Evolutionary conservation across 2,329 filamentous ascomycete genomes (phyloP).

Genomic region (Fusarium chaquense): DNA sequence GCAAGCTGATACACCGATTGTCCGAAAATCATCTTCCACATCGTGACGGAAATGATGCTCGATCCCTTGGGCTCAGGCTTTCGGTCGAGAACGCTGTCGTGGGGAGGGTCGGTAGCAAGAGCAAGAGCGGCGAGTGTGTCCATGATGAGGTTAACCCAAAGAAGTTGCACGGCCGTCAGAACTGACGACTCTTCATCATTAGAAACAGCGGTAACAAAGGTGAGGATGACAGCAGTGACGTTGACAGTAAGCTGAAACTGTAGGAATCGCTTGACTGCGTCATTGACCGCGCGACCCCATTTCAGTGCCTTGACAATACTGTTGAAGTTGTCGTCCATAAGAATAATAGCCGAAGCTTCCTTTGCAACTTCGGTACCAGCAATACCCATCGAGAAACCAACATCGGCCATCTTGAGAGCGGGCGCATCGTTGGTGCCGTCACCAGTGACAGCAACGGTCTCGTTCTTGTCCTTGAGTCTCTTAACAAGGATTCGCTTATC

Average conservation of each 20-base stretch:
- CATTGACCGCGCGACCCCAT: conserved; percentile 83
- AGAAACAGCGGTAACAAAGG: conserved; percentile 87
- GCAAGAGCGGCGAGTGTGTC: conserved; percentile 92
- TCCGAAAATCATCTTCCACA: conserved; percentile 99
- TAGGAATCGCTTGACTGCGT: conserved; percentile 81
- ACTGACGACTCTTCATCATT: conserved; percentile 78
- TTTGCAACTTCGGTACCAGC: conserved; percentile 86
- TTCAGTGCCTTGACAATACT: conserved; percentile 88
- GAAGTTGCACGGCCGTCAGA: conserved; percentile 87
- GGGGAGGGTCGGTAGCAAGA: conserved; percentile 90
- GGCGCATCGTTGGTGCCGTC: conserved; percentile 88
- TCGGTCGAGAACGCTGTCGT: conserved; percentile 81
- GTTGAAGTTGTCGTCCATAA: conserved; percentile 89
- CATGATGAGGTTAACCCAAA: conserved; percentile 99
- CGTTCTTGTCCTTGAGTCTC: conserved; percentile 76
- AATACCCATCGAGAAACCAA: conserved; percentile 89
- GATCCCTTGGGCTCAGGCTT: conserved; percentile 72
- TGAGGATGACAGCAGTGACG: conserved; percentile 87
- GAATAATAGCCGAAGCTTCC: conserved; percentile 85
- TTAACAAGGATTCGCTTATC: conserved; percentile 81
- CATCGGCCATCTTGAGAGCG: conserved; percentile 82
- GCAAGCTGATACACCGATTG: conserved; percentile 91
- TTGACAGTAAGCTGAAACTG: conserved; percentile 89
- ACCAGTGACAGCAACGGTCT: conserved; percentile 85
- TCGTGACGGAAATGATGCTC: conserved; percentile 82